These are phyloP conservation scores for Coemansia sp. DNA, from an alignment of 192 early-diverging fungal genomes.

Conservation along the genomic window DNA sequence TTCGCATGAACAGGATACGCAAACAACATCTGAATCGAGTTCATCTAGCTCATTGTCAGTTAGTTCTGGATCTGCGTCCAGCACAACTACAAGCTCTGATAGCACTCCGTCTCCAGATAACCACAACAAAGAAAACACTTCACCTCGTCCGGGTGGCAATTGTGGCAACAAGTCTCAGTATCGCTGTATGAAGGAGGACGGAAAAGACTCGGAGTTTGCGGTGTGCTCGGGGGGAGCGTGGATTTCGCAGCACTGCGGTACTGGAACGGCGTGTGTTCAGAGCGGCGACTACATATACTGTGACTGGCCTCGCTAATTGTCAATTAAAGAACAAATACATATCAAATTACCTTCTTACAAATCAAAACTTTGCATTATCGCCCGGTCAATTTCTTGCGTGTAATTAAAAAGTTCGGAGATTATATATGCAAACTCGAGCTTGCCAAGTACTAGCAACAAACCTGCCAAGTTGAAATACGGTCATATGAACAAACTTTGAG, in stretches of 20 bases:
- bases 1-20: background rate
- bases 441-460: background rate
- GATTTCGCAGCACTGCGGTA: conserved; percentile 36
- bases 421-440: background rate
- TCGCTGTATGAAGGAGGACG: conserved; percentile 23
- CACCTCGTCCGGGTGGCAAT: conserved; percentile 14
- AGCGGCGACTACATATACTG: conserved; percentile 37
- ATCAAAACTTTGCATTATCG: too few relatives aligned
- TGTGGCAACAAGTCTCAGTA: conserved; percentile 22
- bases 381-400: background rate
- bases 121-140: background rate
- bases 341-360: too few relatives aligned
- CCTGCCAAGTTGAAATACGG: background rate
- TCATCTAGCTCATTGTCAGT: background rate
- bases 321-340: background rate
- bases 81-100: background rate
- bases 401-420: background rate
- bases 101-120: background rate
- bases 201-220: conserved; percentile 22
- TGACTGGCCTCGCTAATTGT: conserved; percentile 35
- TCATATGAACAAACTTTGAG: background rate
- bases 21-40: background rate
- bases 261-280: conserved; percentile 41
- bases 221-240: conserved; percentile 31
- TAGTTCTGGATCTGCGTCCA: too few relatives aligned